Base-by-base conservation (phyloP, 257 asterid species). In the Penstemon eatonii region DNA sequence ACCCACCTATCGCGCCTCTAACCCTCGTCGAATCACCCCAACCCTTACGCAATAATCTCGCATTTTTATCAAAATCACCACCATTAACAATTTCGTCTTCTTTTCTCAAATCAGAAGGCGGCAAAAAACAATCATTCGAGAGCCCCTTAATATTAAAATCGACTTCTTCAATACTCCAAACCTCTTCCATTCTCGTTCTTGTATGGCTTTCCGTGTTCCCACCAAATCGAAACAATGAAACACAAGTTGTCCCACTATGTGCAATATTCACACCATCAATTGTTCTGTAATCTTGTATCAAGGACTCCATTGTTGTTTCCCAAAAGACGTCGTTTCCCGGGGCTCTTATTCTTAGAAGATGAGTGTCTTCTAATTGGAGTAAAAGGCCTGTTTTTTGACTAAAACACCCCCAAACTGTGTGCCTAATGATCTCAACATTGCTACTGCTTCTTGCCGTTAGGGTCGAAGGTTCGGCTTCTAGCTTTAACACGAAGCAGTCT, bases 131-230 rank as follows among this genome's bases (percentile, higher is more conserved):
- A 8, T 74, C 81, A 0, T 3, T 71, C 0, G 80, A 79, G 2
- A 82, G 65, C 33, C 87, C 87, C 49, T 66, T 79, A 0, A 76
- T 60, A 40, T 82, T 82, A 58, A 82, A 82, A 58, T 82, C 84
- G 7, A 79, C 75, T 58, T 82, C 84, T 63, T 79, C 87, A 25
- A 82, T 47, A 8, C 70, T 71, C 85, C 84, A 80, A 11, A 51
- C 47, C 75, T 80, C 33, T 25, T 25, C 33, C 33, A 25, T 25
- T 25, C 33, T 25, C 33, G 33, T 25, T 25, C 33, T 25, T 81
- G 62, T 60, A 18, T 56, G 66, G 50, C 18, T 57, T 11, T 50
- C 77, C 0, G 62, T 33, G 36, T 42, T 62, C 8, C 73, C 75
- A 0, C 68, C 81, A 8, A 47, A 66, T 42, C 84, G 60, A 25